Evolutionary conservation across 192 early-diverging fungal species (phyloP).

Genomic region (Backusella australiensis): DNA sequence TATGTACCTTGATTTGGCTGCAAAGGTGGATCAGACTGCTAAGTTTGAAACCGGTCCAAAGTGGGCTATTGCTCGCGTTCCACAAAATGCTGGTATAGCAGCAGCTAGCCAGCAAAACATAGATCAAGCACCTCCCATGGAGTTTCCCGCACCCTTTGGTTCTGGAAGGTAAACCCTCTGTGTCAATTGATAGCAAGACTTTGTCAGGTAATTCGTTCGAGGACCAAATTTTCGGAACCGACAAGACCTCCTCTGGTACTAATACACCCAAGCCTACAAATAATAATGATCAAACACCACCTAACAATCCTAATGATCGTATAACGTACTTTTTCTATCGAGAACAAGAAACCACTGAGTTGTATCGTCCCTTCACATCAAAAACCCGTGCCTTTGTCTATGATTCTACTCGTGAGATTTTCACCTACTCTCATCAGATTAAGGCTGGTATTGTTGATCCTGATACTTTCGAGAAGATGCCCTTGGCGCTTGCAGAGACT

Average conservation of each 20-base stretch:
- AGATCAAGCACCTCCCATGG: conserved; percentile 85
- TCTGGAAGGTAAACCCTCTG: conserved; percentile 62
- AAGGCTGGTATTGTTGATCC: conserved; percentile 88
- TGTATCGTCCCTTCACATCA: conserved; percentile 76
- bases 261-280: conserved; percentile 32
- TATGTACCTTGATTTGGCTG: conserved; percentile 93
- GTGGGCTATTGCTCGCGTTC: conserved; percentile 86
- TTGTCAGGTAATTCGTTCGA: conserved; percentile 59
- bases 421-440: conserved; percentile 76
- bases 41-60: conserved; percentile 95
- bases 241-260: neutral
- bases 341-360: conserved; percentile 41
- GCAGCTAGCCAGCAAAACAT: conserved; percentile 34
- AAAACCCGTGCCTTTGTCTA: conserved; percentile 91
- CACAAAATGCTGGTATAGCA: conserved; percentile 43
- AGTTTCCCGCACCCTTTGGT: conserved; percentile 95
- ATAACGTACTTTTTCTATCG: conserved; percentile 47
- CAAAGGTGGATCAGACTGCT: conserved; percentile 97
- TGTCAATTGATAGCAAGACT: conserved; percentile 25
- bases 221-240: conserved; percentile 50
- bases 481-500: conserved; percentile 71
- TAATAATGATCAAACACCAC: conserved; percentile 52
- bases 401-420: conserved; percentile 89
- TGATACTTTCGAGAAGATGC: conserved; percentile 94
- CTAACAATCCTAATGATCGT: conserved; percentile 41